A percentile compares a stretch with the other conserved stretches of the same genome.
phyloP scores from a whole-genome alignment of 768 basidiomycete genomes.

The Amanita molliuscula region DNA sequence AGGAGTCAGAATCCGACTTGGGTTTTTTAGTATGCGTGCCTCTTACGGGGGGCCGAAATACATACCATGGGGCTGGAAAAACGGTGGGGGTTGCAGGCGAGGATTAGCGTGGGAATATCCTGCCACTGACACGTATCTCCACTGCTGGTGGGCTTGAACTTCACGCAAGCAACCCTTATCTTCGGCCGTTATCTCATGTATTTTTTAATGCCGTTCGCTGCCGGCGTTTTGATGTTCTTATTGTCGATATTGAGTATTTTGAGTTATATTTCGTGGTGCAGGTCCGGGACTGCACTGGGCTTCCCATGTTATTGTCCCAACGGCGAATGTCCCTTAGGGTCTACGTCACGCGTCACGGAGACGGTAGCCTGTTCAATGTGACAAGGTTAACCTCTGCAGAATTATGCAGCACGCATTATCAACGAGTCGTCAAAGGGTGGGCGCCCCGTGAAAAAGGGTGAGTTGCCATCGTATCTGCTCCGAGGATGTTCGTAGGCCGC shows the following conservation, averaged over 20 bases:
- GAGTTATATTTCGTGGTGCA: no score
- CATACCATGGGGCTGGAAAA: slow-evolving; percentile 27
- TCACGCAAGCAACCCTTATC: no score
- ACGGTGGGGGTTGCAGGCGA: slow-evolving; percentile 16
- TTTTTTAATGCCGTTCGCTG: no score
- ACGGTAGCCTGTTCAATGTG: no score
- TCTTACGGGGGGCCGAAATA: neutral
- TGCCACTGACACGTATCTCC: slow-evolving; percentile 17
- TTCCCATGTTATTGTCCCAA: no score
- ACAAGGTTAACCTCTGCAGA: neutral
- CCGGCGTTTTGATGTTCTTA: no score
- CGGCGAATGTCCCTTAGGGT: no score
- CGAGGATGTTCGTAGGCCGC: neutral
- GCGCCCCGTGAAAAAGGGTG: neutral
- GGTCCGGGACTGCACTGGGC: no score
- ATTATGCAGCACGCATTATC: neutral
- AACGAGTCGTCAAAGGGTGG: neutral
- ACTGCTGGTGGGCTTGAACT: no score
- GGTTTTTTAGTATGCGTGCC: neutral
- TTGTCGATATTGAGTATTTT: no score
- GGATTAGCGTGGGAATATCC: slow-evolving; percentile 19
- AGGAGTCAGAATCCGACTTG: slow-evolving; percentile 76
- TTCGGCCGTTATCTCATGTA: no score
- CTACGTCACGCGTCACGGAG: no score
- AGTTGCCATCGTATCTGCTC: neutral